Evolutionary conservation across 192 early-diverging fungal genomes (phyloP).

Genomic region (Coemansia sp.): DNA sequence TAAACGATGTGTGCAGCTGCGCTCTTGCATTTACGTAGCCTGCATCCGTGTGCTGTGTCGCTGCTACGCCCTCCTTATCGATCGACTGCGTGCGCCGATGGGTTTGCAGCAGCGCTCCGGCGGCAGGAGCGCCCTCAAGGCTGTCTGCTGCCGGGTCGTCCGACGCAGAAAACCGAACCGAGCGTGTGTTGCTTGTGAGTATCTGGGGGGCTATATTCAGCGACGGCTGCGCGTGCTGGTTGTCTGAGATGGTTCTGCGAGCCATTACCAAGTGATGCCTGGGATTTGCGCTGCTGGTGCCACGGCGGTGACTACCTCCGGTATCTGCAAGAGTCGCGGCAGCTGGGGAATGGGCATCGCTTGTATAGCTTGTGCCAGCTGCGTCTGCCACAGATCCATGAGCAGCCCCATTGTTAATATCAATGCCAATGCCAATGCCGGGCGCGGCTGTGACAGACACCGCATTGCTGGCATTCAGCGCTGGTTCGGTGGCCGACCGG

Average conservation of each 20-base stretch:
- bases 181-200: not conserved
- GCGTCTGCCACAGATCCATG: not conserved
- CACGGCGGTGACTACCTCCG: too few species aligned
- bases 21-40: not conserved
- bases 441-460: not conserved
- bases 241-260: not conserved
- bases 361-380: not conserved
- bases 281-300: not conserved
- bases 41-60: not conserved
- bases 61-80: not conserved
- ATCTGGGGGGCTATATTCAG: not conserved
- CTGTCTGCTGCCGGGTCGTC: not conserved
- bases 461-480: not conserved
- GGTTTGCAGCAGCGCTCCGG: not conserved
- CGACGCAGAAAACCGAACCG: not conserved
- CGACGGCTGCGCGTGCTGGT: not conserved
- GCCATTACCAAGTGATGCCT: not conserved
- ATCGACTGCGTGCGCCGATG: not conserved
- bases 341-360: not conserved
- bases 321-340: not conserved
- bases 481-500: conserved; percentile 28
- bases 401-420: not conserved
- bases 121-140: not conserved
- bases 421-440: not conserved
- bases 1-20: conserved; percentile 9